Evolutionary conservation across 2,329 filamentous ascomycete species (phyloP).

Genomic region (Ascochyta rabiei): DNA sequence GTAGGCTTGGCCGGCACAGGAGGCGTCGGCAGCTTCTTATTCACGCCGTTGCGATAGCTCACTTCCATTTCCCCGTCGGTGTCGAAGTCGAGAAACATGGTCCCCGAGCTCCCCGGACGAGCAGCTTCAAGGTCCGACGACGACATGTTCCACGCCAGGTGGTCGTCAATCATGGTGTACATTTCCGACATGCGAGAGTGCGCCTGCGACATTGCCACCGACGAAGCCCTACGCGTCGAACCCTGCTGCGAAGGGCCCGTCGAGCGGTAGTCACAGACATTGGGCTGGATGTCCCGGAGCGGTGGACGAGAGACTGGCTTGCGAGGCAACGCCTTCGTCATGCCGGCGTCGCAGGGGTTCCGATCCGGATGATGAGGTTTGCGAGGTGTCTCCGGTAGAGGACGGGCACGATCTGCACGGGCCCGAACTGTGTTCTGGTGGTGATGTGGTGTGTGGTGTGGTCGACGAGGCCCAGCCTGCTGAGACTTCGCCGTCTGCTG

Average conservation of each 20-base stretch:
- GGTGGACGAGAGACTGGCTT: background rate
- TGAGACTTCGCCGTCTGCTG: conserved; percentile 3
- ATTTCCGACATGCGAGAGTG: conserved; percentile 12
- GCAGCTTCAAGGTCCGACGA: background rate
- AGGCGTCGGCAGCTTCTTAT: conserved; percentile 12
- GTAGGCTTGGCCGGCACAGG: conserved; percentile 2
- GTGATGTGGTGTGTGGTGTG: conserved; percentile 3
- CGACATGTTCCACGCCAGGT: conserved; percentile 23
- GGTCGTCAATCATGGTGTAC: conserved; percentile 25
- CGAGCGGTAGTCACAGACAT: background rate
- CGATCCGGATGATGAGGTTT: conserved; percentile 12
- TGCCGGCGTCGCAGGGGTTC: background rate
- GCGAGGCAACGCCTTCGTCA: background rate
- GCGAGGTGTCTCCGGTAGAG: conserved; percentile 7
- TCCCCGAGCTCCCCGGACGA: conserved; percentile 14
- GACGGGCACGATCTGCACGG: conserved; percentile 9
- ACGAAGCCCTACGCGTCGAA: background rate
- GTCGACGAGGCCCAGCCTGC: conserved; percentile 13
- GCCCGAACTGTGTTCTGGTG: conserved; percentile 1
- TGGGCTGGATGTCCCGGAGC: background rate
- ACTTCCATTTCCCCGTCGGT: conserved; percentile 2
- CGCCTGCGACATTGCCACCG: background rate
- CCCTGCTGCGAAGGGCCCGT: too few species aligned
- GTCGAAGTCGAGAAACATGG: conserved; percentile 34
- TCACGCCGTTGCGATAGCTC: conserved; percentile 7